These are phyloP conservation scores for Trichaptum fuscoviolaceum DNA, from an alignment of 768 basidiomycete species.

Conservation along the genomic window DNA sequence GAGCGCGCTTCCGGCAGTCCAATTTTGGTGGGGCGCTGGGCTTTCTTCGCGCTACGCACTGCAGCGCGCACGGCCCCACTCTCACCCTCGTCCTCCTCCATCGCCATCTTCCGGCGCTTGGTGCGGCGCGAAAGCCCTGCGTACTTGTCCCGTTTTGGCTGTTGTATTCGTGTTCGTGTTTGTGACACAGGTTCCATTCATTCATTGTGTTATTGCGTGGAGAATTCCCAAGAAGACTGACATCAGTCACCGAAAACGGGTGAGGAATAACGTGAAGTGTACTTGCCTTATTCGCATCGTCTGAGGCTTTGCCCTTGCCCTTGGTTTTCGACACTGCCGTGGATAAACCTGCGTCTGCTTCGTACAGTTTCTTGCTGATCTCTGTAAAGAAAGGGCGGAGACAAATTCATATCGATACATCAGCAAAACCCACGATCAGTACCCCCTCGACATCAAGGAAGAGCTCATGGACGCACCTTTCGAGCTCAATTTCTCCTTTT, in stretches of 20 bases:
- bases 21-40: constrained; percentile 68
- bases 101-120: constrained; percentile 83
- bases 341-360: constrained; percentile 38
- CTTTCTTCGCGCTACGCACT: constrained; percentile 85
- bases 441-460: not conserved
- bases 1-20: constrained; percentile 41
- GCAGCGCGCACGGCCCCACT: constrained; percentile 57
- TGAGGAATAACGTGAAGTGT: constrained; percentile 5
- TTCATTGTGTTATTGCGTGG: not conserved
- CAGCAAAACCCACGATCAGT: constrained; percentile 1
- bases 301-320: constrained; percentile 35
- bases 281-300: constrained; percentile 28
- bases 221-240: not conserved
- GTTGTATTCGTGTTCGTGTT: constrained; percentile 6
- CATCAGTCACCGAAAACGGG: not conserved
- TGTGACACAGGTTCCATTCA: not conserved
- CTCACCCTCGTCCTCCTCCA: constrained; percentile 71
- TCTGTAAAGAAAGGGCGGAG: constrained; percentile 36
- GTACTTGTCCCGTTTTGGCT: constrained; percentile 75
- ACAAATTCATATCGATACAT: constrained; percentile 8
- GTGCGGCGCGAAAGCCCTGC: constrained; percentile 81
- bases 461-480: constrained; percentile 47
- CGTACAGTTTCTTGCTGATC: constrained; percentile 71
- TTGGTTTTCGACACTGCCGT: constrained; percentile 15
- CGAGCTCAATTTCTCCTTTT: constrained; percentile 75